Percentiles rank a stretch among this genome's conserved stretches.
These are phyloP conservation scores for Clavaria fumosa DNA, from an alignment of 768 basidiomycete species.

Conservation along the genomic window DNA sequence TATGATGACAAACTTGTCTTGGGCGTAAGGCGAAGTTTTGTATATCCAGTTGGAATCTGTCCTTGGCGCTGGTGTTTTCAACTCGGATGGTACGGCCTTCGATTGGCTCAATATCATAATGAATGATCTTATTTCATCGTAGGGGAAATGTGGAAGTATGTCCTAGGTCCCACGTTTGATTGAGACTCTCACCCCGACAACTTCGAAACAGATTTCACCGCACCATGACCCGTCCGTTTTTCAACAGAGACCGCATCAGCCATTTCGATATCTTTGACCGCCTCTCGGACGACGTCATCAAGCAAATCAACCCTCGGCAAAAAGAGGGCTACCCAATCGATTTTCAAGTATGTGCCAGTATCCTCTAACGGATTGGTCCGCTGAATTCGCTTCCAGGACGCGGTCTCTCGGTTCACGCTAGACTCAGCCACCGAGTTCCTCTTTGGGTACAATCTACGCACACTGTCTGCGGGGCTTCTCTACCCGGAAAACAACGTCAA, in stretches of 20 bases:
- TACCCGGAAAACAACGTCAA: too few relatives aligned
- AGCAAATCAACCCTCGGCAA: slow-evolving; percentile 28
- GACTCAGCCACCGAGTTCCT: slow-evolving; percentile 51
- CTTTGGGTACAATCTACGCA: slow-evolving; percentile 36
- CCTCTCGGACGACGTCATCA: slow-evolving; percentile 34
- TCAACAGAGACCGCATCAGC: slow-evolving; percentile 41
- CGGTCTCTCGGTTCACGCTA: slow-evolving; percentile 37
- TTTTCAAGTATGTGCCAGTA: slow-evolving; percentile 29
- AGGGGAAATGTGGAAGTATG: slow-evolving; percentile 64
- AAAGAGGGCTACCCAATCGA: slow-evolving; percentile 35
- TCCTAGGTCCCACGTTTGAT: not conserved
- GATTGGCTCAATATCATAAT: too few relatives aligned
- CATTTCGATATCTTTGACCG: slow-evolving; percentile 49
- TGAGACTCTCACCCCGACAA: not conserved
- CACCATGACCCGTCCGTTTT: slow-evolving; percentile 55
- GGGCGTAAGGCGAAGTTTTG: slow-evolving; percentile 14
- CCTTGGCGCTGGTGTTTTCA: slow-evolving; percentile 45
- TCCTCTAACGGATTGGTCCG: not conserved
- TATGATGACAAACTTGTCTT: slow-evolving; percentile 2
- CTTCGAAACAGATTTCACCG: slow-evolving; percentile 16
- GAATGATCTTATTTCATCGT: too few relatives aligned
- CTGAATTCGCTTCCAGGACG: slow-evolving; percentile 18
- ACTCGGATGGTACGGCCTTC: slow-evolving; percentile 33
- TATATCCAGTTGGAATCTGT: slow-evolving; percentile 20
- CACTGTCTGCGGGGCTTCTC: slow-evolving; percentile 32